phyloP scores from a whole-genome alignment of 2,329 filamentous ascomycete species.

The Fusarium nurragi region DNA sequence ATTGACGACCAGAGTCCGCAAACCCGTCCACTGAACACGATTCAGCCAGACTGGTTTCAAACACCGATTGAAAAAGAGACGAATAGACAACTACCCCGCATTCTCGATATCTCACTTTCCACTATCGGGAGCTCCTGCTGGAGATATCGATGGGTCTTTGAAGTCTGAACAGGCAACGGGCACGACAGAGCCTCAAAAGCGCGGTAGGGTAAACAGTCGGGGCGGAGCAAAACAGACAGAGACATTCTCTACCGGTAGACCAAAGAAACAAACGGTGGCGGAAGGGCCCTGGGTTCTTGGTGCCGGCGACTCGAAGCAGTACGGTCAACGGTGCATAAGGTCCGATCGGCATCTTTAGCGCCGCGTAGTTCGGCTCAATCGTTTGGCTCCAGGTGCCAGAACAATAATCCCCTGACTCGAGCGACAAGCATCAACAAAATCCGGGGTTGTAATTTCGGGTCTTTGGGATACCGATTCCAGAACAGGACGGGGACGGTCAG shows the following conservation, averaged over 20 bases:
- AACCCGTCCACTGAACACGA: too few relatives aligned
- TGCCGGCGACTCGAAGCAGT: background rate
- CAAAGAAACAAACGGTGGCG: constrained; percentile 1
- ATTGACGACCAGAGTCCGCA: too few relatives aligned
- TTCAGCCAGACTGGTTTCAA: constrained; percentile 4
- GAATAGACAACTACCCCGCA: constrained; percentile 10
- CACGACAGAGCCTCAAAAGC: constrained; percentile 29
- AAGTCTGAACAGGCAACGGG: background rate
- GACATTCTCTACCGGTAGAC: background rate
- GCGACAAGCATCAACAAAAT: background rate
- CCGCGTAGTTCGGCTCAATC: constrained; percentile 1
- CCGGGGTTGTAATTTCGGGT: constrained; percentile 18
- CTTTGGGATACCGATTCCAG: too few relatives aligned
- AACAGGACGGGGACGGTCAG: too few relatives aligned
- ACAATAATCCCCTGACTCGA: constrained; percentile 21
- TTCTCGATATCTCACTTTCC: constrained; percentile 4
- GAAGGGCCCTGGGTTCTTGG: background rate
- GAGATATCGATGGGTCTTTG: constrained; percentile 5
- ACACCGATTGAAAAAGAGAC: background rate
- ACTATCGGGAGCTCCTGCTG: constrained; percentile 15
- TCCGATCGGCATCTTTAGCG: constrained; percentile 21
- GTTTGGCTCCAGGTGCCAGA: background rate
- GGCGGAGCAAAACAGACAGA: constrained; percentile 10
- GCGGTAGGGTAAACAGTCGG: background rate
- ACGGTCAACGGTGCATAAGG: background rate